Evolutionary conservation across 306 rosid species (phyloP).

Genomic region (Vicia faba): DNA sequence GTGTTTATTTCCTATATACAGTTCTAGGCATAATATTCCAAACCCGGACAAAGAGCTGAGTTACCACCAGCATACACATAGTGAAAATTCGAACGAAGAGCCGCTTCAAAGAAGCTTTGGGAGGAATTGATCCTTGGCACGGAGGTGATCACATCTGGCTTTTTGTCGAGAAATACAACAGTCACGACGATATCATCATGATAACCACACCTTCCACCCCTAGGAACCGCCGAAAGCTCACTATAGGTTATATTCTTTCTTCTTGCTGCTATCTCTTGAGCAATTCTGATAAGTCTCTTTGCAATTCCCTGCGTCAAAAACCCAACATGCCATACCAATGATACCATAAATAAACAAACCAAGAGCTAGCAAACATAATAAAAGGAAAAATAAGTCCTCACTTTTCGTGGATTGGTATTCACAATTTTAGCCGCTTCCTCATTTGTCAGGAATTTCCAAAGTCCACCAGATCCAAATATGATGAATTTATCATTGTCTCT

Average conservation of each 20-base stretch:
- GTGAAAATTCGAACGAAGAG: too few relatives aligned
- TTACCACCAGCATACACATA: too few relatives aligned
- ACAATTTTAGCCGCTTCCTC: neutral
- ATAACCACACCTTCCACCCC: neutral
- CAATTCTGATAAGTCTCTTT: neutral
- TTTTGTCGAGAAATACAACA: too few relatives aligned
- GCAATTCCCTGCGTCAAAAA: slow-evolving; percentile 3
- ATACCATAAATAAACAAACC: neutral
- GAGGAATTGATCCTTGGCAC: too few relatives aligned
- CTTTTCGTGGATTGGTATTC: neutral
- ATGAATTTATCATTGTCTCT: neutral
- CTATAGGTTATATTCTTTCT: neutral
- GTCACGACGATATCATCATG: too few relatives aligned
- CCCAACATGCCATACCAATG: neutral
- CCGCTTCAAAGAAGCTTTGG: too few relatives aligned
- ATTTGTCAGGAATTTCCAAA: neutral
- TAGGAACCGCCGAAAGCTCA: neutral
- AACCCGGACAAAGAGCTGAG: too few relatives aligned
- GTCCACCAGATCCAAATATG: slow-evolving; percentile 10
- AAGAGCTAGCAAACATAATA: too few relatives aligned
- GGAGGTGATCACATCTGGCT: too few relatives aligned
- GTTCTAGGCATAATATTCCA: too few relatives aligned
- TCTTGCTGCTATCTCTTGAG: neutral
- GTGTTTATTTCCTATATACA: too few relatives aligned
- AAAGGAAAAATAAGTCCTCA: neutral